A percentile compares a stretch with the other conserved stretches of the same genome.
These are phyloP conservation scores for Avena insularis DNA, from an alignment of 176 grass and related monocot species.

Conservation along the genomic window DNA sequence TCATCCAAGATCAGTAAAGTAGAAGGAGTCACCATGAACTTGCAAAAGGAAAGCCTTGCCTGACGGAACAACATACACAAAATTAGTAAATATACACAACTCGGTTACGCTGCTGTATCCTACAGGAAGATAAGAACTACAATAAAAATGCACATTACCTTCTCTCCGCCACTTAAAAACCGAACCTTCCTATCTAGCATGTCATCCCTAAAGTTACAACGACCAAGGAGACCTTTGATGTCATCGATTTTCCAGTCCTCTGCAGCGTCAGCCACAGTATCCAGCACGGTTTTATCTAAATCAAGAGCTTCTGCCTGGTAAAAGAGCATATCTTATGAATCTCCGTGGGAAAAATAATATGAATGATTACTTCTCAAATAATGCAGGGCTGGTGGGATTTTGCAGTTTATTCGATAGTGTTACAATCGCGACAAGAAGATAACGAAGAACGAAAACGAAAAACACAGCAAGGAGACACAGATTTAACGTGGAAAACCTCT, in stretches of 20 bases:
- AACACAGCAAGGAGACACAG: too few relatives aligned
- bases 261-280: constrained; percentile 86
- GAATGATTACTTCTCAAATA: constrained; percentile 14
- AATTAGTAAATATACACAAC: constrained; percentile 30
- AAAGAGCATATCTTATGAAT: constrained; percentile 42
- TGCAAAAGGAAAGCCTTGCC: constrained; percentile 98
- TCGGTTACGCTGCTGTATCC: neutral
- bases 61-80: constrained; percentile 40
- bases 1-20: constrained; percentile 96
- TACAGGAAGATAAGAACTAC: constrained; percentile 10
- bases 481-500: too few relatives aligned
- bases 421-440: too few relatives aligned
- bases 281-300: constrained; percentile 93
- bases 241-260: constrained; percentile 94
- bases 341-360: neutral
- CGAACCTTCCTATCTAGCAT: constrained; percentile 94
- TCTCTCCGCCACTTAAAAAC: constrained; percentile 96
- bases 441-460: too few relatives aligned
- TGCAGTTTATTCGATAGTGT: neutral
- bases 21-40: constrained; percentile 99
- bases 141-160: constrained; percentile 54
- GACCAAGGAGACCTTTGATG: constrained; percentile 97
- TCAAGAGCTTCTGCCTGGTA: constrained; percentile 95
- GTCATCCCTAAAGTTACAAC: constrained; percentile 94
- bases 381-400: neutral